Percentiles rank a stretch among this genome's conserved stretches.
Conservation (phyloP, 2,329 filamentous ascomycete genomes). For the Neoscytalidium dimidiatum region DNA sequence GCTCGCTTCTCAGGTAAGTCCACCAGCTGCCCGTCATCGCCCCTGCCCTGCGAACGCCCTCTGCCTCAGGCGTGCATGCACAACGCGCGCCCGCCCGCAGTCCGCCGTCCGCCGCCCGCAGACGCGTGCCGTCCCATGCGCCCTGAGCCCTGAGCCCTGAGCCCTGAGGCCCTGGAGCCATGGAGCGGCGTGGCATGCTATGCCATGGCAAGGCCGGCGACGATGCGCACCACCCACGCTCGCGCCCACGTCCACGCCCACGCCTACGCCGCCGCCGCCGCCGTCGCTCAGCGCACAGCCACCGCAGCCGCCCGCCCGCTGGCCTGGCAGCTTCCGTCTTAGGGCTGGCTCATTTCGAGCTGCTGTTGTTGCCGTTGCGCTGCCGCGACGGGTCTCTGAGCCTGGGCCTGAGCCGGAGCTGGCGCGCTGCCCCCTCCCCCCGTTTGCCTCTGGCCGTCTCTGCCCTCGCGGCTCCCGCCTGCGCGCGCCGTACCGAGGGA, state of each 20-base stretch:
- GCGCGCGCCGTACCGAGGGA: slow-evolving; percentile 8
- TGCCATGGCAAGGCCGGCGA: not conserved
- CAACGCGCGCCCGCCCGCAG: not conserved
- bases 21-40: slow-evolving; percentile 17
- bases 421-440: not conserved
- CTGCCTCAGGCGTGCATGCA: not conserved
- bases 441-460: not conserved
- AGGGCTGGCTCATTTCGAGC: slow-evolving; percentile 3
- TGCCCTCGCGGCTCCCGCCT: not conserved
- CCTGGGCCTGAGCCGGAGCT: not conserved
- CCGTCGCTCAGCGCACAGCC: slow-evolving; percentile 10
- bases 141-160: too few species aligned
- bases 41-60: slow-evolving; percentile 1
- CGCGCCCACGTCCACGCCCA: not conserved
- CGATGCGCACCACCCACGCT: slow-evolving; percentile 14
- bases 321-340: slow-evolving; percentile 6
- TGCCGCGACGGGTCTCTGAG: too few species aligned
- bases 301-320: slow-evolving; percentile 1
- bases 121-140: not conserved
- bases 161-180: too few species aligned
- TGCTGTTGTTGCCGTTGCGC: not conserved
- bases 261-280: not conserved
- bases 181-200: not conserved
- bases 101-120: not conserved
- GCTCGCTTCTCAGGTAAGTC: slow-evolving; percentile 1